Conservation (phyloP, 495 filamentous ascomycete genomes). For the Opeltia flavorubescens region DNA sequence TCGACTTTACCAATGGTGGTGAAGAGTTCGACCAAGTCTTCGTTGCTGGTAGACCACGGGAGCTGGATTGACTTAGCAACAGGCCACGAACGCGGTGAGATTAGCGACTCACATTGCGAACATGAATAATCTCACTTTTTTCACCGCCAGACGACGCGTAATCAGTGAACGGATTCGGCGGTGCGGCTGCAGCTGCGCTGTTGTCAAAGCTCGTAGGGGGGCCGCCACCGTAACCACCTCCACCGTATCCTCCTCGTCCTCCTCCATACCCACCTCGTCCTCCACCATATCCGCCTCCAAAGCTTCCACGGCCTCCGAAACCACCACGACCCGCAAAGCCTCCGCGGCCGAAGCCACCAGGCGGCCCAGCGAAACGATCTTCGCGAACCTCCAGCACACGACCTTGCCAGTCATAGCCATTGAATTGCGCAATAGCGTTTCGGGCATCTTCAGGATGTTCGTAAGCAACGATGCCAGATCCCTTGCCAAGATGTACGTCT, state of each 20-base stretch:
- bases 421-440: conserved; percentile 92
- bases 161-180: conserved; percentile 95
- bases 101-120: conserved; percentile 73
- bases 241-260: conserved; percentile 31
- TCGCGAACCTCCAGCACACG: conserved; percentile 87
- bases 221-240: conserved; percentile 26
- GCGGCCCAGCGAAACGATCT: conserved; percentile 74
- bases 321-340: conserved; percentile 33
- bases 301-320: conserved; percentile 39
- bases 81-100: neutral
- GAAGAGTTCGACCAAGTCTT: conserved; percentile 91
- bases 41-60: conserved; percentile 97
- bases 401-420: conserved; percentile 97
- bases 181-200: conserved; percentile 27
- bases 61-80: conserved; percentile 39
- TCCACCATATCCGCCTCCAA: conserved; percentile 43
- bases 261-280: conserved; percentile 24
- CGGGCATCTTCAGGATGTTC: conserved; percentile 88
- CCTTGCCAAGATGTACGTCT: conserved; percentile 87
- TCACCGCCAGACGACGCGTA: conserved; percentile 80
- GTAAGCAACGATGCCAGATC: conserved; percentile 93
- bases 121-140: conserved; percentile 71
- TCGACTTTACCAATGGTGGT: conserved; percentile 96
- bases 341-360: conserved; percentile 33
- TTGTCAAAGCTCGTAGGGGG: conserved; percentile 23